A percentile compares a stretch with the other conserved stretches of the same genome.
Evolutionary conservation across 768 basidiomycete genomes (phyloP).

Genomic region (Tulasnella sp.): DNA sequence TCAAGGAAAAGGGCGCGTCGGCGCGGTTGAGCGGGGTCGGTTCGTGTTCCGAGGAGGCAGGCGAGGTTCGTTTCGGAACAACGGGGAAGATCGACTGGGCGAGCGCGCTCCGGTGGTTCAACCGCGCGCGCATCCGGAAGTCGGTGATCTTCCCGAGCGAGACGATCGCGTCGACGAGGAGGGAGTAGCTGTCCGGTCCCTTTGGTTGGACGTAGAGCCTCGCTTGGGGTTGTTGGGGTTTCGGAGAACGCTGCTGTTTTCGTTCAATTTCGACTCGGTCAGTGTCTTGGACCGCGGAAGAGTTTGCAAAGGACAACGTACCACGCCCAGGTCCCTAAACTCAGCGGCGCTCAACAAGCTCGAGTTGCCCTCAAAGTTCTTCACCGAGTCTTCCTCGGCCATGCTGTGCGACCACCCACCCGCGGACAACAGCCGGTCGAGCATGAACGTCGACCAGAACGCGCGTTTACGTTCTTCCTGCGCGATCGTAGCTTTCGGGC

Average conservation of each 20-base stretch:
- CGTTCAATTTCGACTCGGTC: too few species aligned
- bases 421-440: conserved; percentile 1
- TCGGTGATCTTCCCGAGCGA: conserved; percentile 5
- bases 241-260: neutral
- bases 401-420: conserved; percentile 2
- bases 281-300: too few species aligned
- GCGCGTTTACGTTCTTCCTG: conserved; percentile 4
- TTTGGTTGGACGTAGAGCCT: neutral
- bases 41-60: neutral
- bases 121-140: neutral
- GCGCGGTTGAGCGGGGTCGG: neutral
- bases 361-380: neutral
- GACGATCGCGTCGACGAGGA: conserved; percentile 2
- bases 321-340: conserved; percentile 6
- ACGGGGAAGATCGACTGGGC: neutral
- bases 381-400: neutral
- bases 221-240: neutral
- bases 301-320: too few species aligned
- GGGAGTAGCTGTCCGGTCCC: neutral
- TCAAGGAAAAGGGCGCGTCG: neutral
- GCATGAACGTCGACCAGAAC: conserved; percentile 9
- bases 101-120: neutral
- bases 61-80: neutral
- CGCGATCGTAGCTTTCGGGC: neutral
- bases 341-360: neutral